Evolutionary conservation across 2,329 filamentous ascomycete genomes (phyloP), one percentile per base, ranked within the genome.

Genomic region (Biscogniauxia sp.): DNA sequence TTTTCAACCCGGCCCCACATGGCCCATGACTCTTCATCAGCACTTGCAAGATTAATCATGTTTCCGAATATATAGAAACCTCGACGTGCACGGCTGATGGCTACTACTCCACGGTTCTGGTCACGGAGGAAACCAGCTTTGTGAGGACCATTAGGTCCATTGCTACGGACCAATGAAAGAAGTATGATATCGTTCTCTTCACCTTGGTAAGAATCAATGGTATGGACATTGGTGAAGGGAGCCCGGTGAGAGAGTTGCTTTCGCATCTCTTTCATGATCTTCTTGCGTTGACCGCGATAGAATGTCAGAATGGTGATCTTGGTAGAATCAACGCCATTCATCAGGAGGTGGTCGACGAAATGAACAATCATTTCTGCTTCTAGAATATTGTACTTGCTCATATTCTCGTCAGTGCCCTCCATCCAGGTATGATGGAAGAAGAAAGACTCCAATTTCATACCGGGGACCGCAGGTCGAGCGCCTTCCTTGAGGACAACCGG

Each of bases 11-110:
- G 70, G 1, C 61, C 62, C 68, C 71, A 82, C 80, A 84, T 25
- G 75, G 74, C 9, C 65, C 32, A 20, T 0, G 79, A 78, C 11
- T 79, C 81, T 0, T 73, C 67, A 15, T 72, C 70, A 0, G 80
- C 80, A 0, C 84, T 66, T 6, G 85, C 64, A 0, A 85, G 64
- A 41, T 82, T 84, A 8, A 81, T 68, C 13, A 83, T 83, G 68
- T 96, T 92, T 1, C 93, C 93, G 70, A 97, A 96, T 49, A 97
- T 81, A 73, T 93, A 96, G 61, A 97, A 86, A 0, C 92, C 92
- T 5, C 88, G 81, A 59, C 86, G 88, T 3, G 93, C 93, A 57
- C 93, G 87, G 61, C 84, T 87, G 53, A 85, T 77, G 1, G 85
- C 81, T 9, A 88, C 85, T 1, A 86, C 83, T 0, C 81, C 80